Evolutionary conservation across 2,329 filamentous ascomycete genomes (phyloP).

Genomic region (Aureobasidium sp.): DNA sequence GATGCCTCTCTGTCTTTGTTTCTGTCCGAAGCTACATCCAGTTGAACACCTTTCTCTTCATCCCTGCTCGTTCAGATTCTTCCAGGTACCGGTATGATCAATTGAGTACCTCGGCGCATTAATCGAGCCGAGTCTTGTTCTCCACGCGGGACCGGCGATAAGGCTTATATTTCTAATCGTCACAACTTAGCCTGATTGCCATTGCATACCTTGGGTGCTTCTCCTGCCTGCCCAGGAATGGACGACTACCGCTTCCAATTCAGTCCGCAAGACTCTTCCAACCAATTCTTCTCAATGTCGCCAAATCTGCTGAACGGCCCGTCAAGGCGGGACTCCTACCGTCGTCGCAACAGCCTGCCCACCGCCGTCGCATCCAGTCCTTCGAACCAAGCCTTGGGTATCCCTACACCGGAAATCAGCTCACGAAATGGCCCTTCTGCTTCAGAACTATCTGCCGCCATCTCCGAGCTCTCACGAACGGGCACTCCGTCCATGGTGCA

Average conservation of each 20-base stretch:
- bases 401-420: conserved; percentile 7
- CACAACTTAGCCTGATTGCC: not conserved
- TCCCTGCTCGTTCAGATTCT: not conserved
- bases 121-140: not conserved
- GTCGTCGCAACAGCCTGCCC: conserved; percentile 18
- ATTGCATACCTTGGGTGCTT: not conserved
- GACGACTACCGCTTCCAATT: conserved; percentile 11
- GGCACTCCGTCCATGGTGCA: conserved; percentile 23
- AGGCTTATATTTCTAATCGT: conserved; percentile 11
- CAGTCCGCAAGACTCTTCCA: not conserved
- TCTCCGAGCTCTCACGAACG: conserved; percentile 16
- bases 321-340: conserved; percentile 10
- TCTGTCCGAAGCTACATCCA: not conserved
- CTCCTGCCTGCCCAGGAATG: not conserved
- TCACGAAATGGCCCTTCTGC: conserved; percentile 15
- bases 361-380: conserved; percentile 16
- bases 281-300: not conserved
- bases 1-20: not conserved
- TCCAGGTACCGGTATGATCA: not conserved
- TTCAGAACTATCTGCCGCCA: conserved; percentile 15
- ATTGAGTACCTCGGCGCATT: not conserved
- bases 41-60: not conserved
- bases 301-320: conserved; percentile 3
- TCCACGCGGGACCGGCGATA: conserved; percentile 4
- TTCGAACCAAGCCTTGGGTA: conserved; percentile 12